Evolutionary conservation across 306 rosid genomes (phyloP), one percentile per base, ranked within the genome.

Genomic region (Trifolium repens): DNA sequence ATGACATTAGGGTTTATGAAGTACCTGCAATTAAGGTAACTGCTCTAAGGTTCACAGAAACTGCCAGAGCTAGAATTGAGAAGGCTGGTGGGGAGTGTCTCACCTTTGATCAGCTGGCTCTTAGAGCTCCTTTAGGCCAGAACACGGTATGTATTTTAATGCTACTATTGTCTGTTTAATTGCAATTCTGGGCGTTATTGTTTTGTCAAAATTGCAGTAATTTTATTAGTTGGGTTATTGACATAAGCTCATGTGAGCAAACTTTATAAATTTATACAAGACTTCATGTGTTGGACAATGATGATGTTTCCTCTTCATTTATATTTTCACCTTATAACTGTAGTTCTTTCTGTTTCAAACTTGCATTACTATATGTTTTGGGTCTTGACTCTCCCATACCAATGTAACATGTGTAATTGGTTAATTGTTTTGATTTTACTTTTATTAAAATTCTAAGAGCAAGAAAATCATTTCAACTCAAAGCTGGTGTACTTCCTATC

Each of bases 11-110:
- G 2, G 89, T 84, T 5, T 65, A 79, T 1, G 87, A 89, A 2
- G 87, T 89, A 1, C 90, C 93, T 14, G 63, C 82, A 1, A 42
- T 89, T 5, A 89, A 87, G 71, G 91, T 89, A 8, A 77, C 89
- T 49, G 93, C 90, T n/a, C 80, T 89, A 40, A 84, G 93, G 84
- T 89, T 89, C 89, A 89, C 93, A 0, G 91, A 89, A 71, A 89
- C 89, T 14, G 93, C 93, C 14, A 80, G 93, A 60, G 90, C 90
- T 44, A 84, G 90, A 77, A 88, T 88, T 76, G 88, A 82, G 87
- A 88, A 88, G 81, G 90, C 89, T n/a, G 93, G 93, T 26, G 91
- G 89, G 16, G 91, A 84, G 78, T 86, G 93, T 78, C 74, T 86
- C 54, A 84, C 90, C 2, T 84, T 89, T 40, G 93, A 89, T 63